Conservation (phyloP, 2,329 filamentous ascomycete genomes). For the Fusarium compactum region DNA sequence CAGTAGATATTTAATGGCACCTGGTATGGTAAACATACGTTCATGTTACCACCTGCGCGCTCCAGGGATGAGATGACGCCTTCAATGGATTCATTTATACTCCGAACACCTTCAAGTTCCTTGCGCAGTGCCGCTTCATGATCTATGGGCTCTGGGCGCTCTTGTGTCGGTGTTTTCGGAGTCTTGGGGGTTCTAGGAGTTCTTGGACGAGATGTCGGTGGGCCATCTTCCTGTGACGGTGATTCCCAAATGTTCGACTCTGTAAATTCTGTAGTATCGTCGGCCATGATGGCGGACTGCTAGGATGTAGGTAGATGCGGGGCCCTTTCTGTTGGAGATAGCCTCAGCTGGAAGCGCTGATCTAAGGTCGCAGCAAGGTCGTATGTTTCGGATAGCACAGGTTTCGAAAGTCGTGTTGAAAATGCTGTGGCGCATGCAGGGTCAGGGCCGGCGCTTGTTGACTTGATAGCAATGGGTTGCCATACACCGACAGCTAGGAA, state of each 20-base stretch:
- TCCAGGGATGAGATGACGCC: conserved; percentile 78
- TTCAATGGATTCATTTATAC: conserved; percentile 90
- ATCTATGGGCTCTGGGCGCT: conserved; percentile 63
- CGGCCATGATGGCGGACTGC: conserved; percentile 55
- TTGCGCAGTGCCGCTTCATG: conserved; percentile 80
- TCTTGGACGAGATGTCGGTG: conserved; percentile 49
- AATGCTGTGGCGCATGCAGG: conserved; percentile 27
- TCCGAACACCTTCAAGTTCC: conserved; percentile 85
- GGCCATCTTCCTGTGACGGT: conserved; percentile 52
- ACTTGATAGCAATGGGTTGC: conserved; percentile 28
- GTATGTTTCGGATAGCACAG: conserved; percentile 23
- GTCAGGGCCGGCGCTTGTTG: conserved; percentile 37
- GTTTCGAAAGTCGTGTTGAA: conserved; percentile 17
- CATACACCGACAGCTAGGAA: conserved; percentile 10
- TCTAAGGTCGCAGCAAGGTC: conserved; percentile 23
- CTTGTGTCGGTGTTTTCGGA: conserved; percentile 60
- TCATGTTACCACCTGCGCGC: conserved; percentile 81
- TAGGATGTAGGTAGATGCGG: background rate
- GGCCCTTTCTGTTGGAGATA: conserved; percentile 5
- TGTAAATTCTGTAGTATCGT: conserved; percentile 59
- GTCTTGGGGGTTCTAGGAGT: conserved; percentile 61
- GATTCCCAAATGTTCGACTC: conserved; percentile 64
- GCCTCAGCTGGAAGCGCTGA: conserved; percentile 29
- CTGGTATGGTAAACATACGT: conserved; percentile 58
- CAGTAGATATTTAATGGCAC: conserved; percentile 19